phyloP scores from a whole-genome alignment of 257 asterid genomes.

The Przewalskia tangutica region DNA sequence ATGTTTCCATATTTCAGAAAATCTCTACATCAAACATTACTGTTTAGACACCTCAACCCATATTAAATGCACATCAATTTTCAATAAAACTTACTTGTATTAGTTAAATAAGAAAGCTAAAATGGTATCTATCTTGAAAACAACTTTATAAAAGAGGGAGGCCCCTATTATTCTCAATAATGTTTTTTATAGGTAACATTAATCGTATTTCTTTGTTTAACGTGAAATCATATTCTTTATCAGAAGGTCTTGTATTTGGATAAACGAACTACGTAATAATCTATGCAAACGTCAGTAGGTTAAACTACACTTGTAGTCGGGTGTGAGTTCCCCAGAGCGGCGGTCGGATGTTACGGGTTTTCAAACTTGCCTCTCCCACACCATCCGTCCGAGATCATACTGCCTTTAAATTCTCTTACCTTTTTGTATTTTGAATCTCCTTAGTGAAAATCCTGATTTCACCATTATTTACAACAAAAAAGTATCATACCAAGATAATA shows the following conservation, averaged over 20 bases:
- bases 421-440: background rate
- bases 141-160: background rate
- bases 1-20: background rate
- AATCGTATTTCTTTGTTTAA: too few species aligned
- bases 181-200: background rate
- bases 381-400: too few species aligned
- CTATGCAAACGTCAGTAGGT: too few species aligned
- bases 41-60: background rate
- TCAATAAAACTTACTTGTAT: background rate
- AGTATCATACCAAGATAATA: too few species aligned
- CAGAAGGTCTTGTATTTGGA: too few species aligned
- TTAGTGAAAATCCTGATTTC: background rate
- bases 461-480: too few species aligned
- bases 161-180: background rate
- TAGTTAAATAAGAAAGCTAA: background rate
- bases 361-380: too few species aligned
- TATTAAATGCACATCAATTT: background rate
- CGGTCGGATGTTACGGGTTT: too few species aligned
- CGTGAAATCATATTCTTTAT: too few species aligned
- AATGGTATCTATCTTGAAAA: background rate
- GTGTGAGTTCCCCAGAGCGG: too few species aligned
- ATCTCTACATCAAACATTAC: background rate
- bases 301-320: too few species aligned
- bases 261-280: too few species aligned
- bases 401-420: background rate